Conservation (phyloP, 1,284 basidiomycete species). For the Puccinia coronata region DNA sequence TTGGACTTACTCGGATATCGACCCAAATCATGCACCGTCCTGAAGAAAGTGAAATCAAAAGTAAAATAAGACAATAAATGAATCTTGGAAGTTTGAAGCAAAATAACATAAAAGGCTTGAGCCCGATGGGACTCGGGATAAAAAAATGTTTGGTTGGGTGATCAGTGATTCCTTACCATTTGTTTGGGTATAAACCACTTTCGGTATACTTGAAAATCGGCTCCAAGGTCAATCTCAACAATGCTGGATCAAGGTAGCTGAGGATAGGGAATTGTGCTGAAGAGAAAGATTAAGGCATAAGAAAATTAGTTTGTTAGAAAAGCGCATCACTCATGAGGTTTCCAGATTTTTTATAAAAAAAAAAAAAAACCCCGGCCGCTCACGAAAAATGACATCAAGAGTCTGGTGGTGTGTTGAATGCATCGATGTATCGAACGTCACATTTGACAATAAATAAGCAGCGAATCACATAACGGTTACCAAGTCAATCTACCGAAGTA, state of each 20-base stretch:
- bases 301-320: not conserved
- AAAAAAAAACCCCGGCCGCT: too few relatives aligned
- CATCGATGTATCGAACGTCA: too few relatives aligned
- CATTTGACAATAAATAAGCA: not conserved
- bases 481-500: not conserved
- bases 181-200: conserved; percentile 58
- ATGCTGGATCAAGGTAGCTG: conserved; percentile 56
- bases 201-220: conserved; percentile 58
- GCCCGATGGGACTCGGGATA: not conserved
- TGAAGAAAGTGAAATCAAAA: conserved; percentile 16
- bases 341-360: too few relatives aligned
- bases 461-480: not conserved
- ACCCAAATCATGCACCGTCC: conserved; percentile 58
- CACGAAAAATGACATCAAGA: conserved; percentile 57
- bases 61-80: not conserved
- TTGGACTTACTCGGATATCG: conserved; percentile 54
- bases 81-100: not conserved
- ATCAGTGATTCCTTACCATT: conserved; percentile 26
- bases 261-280: conserved; percentile 56
- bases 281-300: not conserved
- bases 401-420: conserved; percentile 51
- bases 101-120: too few relatives aligned
- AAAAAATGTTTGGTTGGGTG: not conserved
- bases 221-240: conserved; percentile 54
- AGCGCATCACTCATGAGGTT: too few relatives aligned